Evolutionary conservation across 495 filamentous ascomycete species (phyloP).

Genomic region (Aspergillus carlsbadensis): DNA sequence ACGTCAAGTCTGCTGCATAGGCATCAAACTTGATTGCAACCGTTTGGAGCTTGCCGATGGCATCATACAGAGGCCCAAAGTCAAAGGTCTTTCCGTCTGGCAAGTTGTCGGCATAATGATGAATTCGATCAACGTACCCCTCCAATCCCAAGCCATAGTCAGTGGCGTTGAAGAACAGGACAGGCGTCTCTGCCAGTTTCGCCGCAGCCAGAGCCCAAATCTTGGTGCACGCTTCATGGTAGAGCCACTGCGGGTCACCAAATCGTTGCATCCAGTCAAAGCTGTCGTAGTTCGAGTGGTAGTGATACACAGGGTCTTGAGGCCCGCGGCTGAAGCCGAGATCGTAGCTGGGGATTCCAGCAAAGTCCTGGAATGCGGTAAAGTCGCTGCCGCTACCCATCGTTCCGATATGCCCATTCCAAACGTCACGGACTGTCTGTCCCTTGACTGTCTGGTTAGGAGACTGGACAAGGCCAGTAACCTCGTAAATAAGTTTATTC

Average conservation of each 20-base stretch:
- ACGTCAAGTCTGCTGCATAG: slow-evolving; percentile 49
- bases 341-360: slow-evolving; percentile 65
- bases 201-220: slow-evolving; percentile 54
- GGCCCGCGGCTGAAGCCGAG: slow-evolving; percentile 51
- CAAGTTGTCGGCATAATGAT: slow-evolving; percentile 40
- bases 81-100: slow-evolving; percentile 29
- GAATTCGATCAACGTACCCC: slow-evolving; percentile 53
- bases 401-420: slow-evolving; percentile 59
- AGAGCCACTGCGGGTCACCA: slow-evolving; percentile 60
- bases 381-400: slow-evolving; percentile 74
- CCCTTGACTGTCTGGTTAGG: slow-evolving; percentile 67
- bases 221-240: slow-evolving; percentile 61
- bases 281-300: slow-evolving; percentile 77
- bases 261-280: slow-evolving; percentile 74
- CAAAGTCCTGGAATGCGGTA: slow-evolving; percentile 72
- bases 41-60: slow-evolving; percentile 47
- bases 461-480: slow-evolving; percentile 67
- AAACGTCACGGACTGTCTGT: slow-evolving; percentile 67
- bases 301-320: slow-evolving; percentile 64
- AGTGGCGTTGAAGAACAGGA: slow-evolving; percentile 47
- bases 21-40: slow-evolving; percentile 53
- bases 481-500: slow-evolving; percentile 70
- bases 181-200: slow-evolving; percentile 44
- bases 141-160: slow-evolving; percentile 46
- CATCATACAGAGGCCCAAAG: slow-evolving; percentile 47